phyloP scores from a whole-genome alignment of 257 asterid genomes.

The Plantago elongata region DNA sequence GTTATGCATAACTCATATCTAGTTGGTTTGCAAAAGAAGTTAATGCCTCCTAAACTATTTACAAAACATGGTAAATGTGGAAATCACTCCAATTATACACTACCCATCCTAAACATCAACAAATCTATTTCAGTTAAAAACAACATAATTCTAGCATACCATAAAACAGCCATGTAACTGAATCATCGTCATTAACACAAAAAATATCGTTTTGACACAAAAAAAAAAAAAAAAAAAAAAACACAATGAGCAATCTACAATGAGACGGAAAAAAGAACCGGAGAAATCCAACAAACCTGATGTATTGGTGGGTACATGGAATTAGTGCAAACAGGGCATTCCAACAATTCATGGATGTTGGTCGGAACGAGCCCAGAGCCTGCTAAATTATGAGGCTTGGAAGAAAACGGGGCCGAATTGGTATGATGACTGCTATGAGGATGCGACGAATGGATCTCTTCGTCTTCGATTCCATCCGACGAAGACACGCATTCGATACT shows the following conservation, averaged over 20 bases:
- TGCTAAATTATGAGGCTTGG: constrained; percentile 44
- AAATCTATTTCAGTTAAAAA: no score
- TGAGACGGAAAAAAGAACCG: no score
- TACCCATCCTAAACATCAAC: no score
- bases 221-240: not conserved
- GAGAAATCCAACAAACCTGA: constrained; percentile 38
- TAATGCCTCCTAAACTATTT: no score
- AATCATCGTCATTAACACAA: no score
- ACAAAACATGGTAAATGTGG: no score
- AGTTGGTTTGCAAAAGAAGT: no score
- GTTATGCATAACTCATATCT: no score
- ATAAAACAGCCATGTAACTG: no score
- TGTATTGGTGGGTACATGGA: constrained; percentile 70
- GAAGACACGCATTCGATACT: constrained; percentile 73
- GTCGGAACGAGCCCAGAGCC: constrained; percentile 35
- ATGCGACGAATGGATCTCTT: constrained; percentile 62
- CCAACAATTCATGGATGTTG: constrained; percentile 83
- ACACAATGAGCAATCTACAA: not conserved
- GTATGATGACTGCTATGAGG: constrained; percentile 29
- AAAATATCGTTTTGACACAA: no score
- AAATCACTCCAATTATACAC: no score
- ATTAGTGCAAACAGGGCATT: constrained; percentile 92
- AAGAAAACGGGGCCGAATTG: constrained; percentile 36
- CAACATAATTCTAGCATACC: no score
- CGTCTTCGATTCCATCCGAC: constrained; percentile 69